Evolutionary conservation across 1,284 basidiomycete genomes (phyloP), one percentile per base, ranked within the genome.

Genomic region (Peniophora sp.): DNA sequence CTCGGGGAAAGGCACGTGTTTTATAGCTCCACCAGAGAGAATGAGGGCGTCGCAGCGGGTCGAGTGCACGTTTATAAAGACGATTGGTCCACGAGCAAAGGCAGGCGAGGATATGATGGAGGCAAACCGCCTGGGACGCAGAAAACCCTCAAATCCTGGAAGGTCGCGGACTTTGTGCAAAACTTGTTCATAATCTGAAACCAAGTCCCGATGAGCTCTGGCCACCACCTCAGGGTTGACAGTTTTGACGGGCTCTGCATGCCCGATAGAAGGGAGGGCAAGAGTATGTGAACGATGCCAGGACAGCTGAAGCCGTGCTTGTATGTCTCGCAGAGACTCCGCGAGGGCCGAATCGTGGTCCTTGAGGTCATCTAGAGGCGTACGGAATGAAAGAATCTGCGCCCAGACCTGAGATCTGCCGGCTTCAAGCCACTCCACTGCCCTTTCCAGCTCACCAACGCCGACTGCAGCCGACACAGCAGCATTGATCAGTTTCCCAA

Each of bases 71-170:
- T 25, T 50, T 10, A 50, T 20, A 6, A 50, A 19, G 49, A 22
- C 49, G 20, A 50, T 32, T 12, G 43, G 41, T 17, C 43, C 44
- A 36, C 16, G 11, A n/a, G n/a, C n/a, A n/a, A n/a, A n/a, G 6
- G n/a, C 17, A 17, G 25, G n/a, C 5, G 44, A 41, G 11, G 14
- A 16, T 23, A 12, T 17, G 6, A 50, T 12, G 12, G 45, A 24
- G 8, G 25, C 43, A 3, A 50, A 19, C 27, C n/a, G 16, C 41
- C 36, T 45, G 5, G 25, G 49, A 8, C 34, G 19, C n/a, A 50
- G 25, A 32, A 50, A 50, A 24, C 38, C 19, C 20, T 39, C 53
- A 59, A 53, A 17, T 53, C 58, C 46, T 56, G 57, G 19, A 19
- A 44, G 11, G 11, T 11, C 19, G 41, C 41, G 41, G 19, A 20